Base-by-base conservation (phyloP, 2,329 filamentous ascomycete species). In the Escovopsis weberi region DNA sequence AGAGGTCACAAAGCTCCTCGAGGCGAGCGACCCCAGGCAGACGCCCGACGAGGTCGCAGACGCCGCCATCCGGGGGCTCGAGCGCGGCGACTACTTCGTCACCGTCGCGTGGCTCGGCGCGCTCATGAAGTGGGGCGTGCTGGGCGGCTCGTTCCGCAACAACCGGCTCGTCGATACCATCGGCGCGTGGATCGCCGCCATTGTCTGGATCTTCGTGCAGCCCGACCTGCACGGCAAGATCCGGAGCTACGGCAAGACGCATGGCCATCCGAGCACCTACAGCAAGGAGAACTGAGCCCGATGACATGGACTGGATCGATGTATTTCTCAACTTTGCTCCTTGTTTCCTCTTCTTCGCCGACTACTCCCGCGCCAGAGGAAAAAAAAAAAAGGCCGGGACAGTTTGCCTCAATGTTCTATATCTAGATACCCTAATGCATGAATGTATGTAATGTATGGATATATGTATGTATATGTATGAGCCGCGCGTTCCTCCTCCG, bases 21-120 rank as follows among this genome's bases (percentile, higher is more conserved):
- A 96, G 62, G 78, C 84, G 51, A 73, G 75, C n/a, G 91, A 98
- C 58, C 81, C 80, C 12, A 70, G 78, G 38, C 83, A 93, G 60
- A 80, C 74, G 1, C 83, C 86, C 5, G 80, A 91, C 5, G 72
- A 82, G 45, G 86, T 93, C 12, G 91, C 91, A 1, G 61, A 64
- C 4, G 68, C 67, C 8, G 70, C 85, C 1, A 78, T 98, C 41
- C 64, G 65, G 37, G 85, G 82, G 0, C 64, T 98, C 37, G 87
- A 96, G 60, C 76, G 65, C 33, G 91, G 89, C 0, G 69, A 91
- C 23, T 89, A 85, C 59, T 70, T 85, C 53, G 74, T 94, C 37
- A 81, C 85, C 0, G 84, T 87, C 10, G 81, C 78, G 46, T 76
- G 80, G 48, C 57, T 94, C 38, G 85, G 82, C 1, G 62, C 74